Percentiles rank a stretch among this genome's conserved stretches.
Evolutionary conservation across 2,329 filamentous ascomycete species (phyloP).

Genomic region (Epichloe aotearoae): DNA sequence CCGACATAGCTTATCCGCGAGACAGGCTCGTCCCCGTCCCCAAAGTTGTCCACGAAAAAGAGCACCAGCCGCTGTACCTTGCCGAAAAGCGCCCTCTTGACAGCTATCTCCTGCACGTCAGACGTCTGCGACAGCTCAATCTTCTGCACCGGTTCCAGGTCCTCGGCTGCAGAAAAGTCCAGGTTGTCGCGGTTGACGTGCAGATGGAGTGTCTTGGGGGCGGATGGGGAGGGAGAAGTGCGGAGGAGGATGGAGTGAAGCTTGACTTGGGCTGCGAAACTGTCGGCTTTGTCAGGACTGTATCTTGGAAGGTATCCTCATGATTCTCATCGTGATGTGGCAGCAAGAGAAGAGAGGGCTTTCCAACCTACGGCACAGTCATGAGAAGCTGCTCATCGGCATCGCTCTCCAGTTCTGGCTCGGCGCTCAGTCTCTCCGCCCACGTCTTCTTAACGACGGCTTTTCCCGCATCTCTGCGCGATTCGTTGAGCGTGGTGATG

Average conservation of each 20-base stretch:
- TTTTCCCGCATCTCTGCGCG: slow-evolving; percentile 51
- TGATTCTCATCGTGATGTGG: background rate
- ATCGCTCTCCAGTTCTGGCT: slow-evolving; percentile 72
- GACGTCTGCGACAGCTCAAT: slow-evolving; percentile 65
- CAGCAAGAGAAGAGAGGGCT: too few relatives aligned
- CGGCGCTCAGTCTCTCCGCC: slow-evolving; percentile 57
- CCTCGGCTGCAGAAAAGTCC: slow-evolving; percentile 67
- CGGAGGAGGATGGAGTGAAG: slow-evolving; percentile 82
- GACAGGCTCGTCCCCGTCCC: slow-evolving; percentile 64
- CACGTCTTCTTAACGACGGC: slow-evolving; percentile 82
- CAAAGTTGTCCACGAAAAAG: slow-evolving; percentile 89
- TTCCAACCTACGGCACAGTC: slow-evolving; percentile 60
- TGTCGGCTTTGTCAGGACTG: slow-evolving; percentile 21
- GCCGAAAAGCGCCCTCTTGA: slow-evolving; percentile 81
- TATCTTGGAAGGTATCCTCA: background rate
- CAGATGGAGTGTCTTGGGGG: slow-evolving; percentile 73
- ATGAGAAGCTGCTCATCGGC: slow-evolving; percentile 91
- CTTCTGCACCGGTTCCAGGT: slow-evolving; percentile 57
- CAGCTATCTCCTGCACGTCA: slow-evolving; percentile 75
- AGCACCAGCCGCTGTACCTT: slow-evolving; percentile 70
- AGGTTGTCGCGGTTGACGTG: slow-evolving; percentile 79
- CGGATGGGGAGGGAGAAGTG: slow-evolving; percentile 54
- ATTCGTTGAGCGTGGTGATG: slow-evolving; percentile 77
- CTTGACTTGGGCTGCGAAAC: slow-evolving; percentile 88
- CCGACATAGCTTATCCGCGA: slow-evolving; percentile 72